Evolutionary conservation across 2,329 filamentous ascomycete genomes (phyloP).

Genomic region (Purpureocillium lavendulum): DNA sequence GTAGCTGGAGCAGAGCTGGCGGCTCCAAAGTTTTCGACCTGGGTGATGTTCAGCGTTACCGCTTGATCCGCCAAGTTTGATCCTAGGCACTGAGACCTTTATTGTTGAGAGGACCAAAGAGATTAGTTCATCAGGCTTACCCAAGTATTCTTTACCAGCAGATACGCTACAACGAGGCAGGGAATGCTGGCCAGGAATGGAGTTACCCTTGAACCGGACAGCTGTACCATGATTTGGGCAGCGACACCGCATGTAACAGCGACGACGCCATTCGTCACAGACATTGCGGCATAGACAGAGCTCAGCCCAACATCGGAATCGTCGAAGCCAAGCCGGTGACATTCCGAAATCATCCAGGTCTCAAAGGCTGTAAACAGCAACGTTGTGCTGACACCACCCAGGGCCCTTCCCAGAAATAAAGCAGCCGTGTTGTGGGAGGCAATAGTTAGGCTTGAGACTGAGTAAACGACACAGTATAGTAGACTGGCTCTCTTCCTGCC

Average conservation of each 20-base stretch:
- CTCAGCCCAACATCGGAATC: constrained; percentile 31
- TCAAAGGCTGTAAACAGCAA: constrained; percentile 50
- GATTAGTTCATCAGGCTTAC: not conserved
- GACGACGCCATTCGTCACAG: constrained; percentile 43
- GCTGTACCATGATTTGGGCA: constrained; percentile 40
- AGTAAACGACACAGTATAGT: constrained; percentile 43
- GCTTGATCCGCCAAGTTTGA: no score
- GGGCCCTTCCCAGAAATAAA: constrained; percentile 45
- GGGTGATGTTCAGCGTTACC: no score
- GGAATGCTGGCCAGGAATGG: not conserved
- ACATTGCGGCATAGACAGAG: constrained; percentile 42
- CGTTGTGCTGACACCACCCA: constrained; percentile 46
- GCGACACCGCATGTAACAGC: constrained; percentile 44
- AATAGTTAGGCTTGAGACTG: constrained; percentile 43
- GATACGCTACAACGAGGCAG: not conserved
- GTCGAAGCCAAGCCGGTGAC: constrained; percentile 33
- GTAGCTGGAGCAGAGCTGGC: not conserved
- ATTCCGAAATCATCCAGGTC: constrained; percentile 52
- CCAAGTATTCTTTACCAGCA: not conserved
- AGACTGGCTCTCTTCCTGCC: constrained; percentile 43
- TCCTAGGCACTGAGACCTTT: no score
- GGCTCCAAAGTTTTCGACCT: not conserved
- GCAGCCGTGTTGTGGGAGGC: constrained; percentile 30
- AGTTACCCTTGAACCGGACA: constrained; percentile 12
- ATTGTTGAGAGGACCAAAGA: no score